A percentile compares a stretch with the other conserved stretches of the same genome.
phyloP scores from a whole-genome alignment of 495 filamentous ascomycete species.

The Cenococcum geophilum region DNA sequence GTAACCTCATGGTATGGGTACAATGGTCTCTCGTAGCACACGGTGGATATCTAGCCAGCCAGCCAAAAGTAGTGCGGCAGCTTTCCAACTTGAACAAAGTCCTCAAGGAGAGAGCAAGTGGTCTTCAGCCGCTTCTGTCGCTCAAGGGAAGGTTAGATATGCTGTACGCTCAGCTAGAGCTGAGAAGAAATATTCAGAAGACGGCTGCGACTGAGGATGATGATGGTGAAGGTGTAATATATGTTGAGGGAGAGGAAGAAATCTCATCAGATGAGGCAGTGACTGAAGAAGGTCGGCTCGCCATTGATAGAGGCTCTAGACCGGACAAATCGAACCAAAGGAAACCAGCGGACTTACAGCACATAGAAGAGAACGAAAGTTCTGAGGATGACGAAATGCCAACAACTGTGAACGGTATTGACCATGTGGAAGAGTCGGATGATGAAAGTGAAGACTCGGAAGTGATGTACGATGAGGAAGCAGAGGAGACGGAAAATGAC shows the following conservation, averaged over 20 bases:
- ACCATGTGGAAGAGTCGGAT: conserved; percentile 16
- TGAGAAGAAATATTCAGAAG: conserved; percentile 58
- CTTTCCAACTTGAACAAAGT: conserved; percentile 73
- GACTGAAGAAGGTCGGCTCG: conserved; percentile 37
- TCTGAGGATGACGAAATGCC: conserved; percentile 31
- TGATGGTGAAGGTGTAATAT: conserved; percentile 72
- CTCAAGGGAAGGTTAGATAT: conserved; percentile 91
- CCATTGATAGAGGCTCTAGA: conserved; percentile 28
- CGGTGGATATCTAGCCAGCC: conserved; percentile 80
- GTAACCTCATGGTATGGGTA: conserved; percentile 89
- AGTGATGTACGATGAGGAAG: conserved; percentile 37
- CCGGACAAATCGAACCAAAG: conserved; percentile 16
- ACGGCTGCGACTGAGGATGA: conserved; percentile 47
- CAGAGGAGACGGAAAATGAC: conserved; percentile 39
- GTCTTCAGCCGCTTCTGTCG: conserved; percentile 73
- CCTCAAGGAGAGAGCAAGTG: conserved; percentile 75
- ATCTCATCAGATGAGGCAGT: conserved; percentile 25
- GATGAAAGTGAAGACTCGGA: conserved; percentile 28
- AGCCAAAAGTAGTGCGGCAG: conserved; percentile 69
- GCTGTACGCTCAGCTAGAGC: conserved; percentile 76
- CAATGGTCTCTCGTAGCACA: conserved; percentile 94
- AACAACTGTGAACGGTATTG: conserved; percentile 26
- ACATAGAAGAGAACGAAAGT: conserved; percentile 29
- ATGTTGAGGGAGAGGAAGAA: conserved; percentile 64
- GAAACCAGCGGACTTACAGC: conserved; percentile 16